Percentiles rank a stretch among this genome's conserved stretches.
These are phyloP conservation scores for Takakia lepidozioides DNA, from an alignment of 225 moss, liverwort and hornwort genomes.

Conservation along the genomic window DNA sequence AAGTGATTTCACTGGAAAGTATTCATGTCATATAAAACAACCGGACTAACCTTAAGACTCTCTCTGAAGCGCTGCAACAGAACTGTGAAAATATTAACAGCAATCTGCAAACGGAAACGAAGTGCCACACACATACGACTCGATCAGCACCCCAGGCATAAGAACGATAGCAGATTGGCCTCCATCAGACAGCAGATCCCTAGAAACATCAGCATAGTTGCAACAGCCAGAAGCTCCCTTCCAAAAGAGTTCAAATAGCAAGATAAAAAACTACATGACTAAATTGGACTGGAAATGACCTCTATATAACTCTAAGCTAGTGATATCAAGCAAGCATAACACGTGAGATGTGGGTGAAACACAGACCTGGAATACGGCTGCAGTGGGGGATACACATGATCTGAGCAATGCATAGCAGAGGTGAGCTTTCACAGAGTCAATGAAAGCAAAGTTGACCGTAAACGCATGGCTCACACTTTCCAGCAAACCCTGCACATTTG, in stretches of 20 bases:
- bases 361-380: conserved; percentile 79
- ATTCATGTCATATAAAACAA: neutral
- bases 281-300: neutral
- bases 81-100: conserved; percentile 73
- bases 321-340: too few relatives aligned
- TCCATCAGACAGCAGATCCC: too few relatives aligned
- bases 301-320: too few relatives aligned
- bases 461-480: conserved; percentile 81
- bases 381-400: conserved; percentile 76
- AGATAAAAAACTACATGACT: neutral
- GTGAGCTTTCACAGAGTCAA: conserved; percentile 92
- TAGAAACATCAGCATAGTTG: conserved; percentile 2
- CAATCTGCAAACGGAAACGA: conserved; percentile 48
- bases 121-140: conserved; percentile 8
- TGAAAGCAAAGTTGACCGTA: conserved; percentile 80
- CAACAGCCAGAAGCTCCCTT: conserved; percentile 12
- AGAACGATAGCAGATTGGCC: too few relatives aligned
- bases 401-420: conserved; percentile 92
- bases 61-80: conserved; percentile 77
- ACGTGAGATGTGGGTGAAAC: too few relatives aligned
- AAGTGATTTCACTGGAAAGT: neutral
- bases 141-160: conserved; percentile 17
- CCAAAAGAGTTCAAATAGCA: too few relatives aligned
- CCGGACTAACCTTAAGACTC: conserved; percentile 49
- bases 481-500: conserved; percentile 55